These are phyloP conservation scores for Verticillium nonalfalfae DNA, from an alignment of 2,329 filamentous ascomycete genomes.

Conservation along the genomic window DNA sequence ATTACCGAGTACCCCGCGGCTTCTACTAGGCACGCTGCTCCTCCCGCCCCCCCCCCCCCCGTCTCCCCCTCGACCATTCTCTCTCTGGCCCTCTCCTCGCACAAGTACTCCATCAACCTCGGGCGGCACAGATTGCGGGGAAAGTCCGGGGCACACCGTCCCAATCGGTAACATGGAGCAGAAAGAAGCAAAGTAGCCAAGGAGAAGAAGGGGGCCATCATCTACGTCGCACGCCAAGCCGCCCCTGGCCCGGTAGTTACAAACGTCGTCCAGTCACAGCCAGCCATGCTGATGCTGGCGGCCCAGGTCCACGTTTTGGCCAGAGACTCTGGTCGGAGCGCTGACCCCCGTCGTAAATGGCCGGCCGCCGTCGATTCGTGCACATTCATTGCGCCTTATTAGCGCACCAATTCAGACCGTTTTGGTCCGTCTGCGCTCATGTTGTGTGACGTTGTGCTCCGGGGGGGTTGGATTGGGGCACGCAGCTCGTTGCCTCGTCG, in stretches of 20 bases:
- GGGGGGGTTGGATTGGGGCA: not conserved
- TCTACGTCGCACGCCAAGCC: not conserved
- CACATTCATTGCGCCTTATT: not conserved
- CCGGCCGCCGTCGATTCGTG: not conserved
- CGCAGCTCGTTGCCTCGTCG: not conserved
- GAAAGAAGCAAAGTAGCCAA: not conserved
- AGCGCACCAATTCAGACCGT: not conserved
- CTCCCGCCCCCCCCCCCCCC: too few relatives aligned
- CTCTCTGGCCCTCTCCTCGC: not conserved
- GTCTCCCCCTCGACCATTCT: not conserved
- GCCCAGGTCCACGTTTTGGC: not conserved
- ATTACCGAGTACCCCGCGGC: not conserved
- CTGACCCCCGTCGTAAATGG: not conserved
- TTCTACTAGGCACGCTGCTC: not conserved
- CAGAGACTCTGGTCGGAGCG: not conserved
- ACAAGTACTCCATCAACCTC: not conserved
- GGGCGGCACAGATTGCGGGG: not conserved
- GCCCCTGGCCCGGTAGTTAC: not conserved
- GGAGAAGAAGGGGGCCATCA: not conserved
- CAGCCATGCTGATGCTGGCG: too few relatives aligned
- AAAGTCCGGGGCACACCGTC: not conserved
- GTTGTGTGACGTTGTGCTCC: not conserved
- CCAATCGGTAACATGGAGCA: not conserved
- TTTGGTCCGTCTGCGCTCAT: not conserved
- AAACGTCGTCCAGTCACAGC: not conserved